Evolutionary conservation across 257 asterid genomes (phyloP).

Genomic region (Solanum raphanifolium): DNA sequence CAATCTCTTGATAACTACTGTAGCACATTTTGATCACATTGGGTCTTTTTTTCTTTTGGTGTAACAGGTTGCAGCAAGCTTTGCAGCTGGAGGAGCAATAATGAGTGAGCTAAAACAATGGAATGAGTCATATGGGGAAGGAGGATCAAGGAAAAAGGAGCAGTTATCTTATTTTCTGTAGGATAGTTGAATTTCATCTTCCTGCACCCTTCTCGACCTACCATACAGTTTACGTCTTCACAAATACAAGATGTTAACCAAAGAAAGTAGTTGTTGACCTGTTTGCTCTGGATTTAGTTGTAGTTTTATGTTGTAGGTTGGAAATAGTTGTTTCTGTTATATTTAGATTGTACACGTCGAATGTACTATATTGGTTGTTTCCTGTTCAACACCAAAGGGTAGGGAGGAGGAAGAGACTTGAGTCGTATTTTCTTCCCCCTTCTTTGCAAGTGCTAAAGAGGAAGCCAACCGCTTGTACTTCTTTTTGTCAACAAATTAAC

Average conservation of each 20-base stretch:
- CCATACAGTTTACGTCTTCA: neutral
- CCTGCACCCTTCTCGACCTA: neutral
- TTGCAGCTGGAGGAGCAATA: constrained; percentile 53
- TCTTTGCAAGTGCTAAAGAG: neutral
- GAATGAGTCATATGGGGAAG: constrained; percentile 68
- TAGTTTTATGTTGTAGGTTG: neutral
- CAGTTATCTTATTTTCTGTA: constrained; percentile 68
- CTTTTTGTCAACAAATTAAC: neutral
- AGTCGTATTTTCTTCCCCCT: neutral
- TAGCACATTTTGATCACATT: neutral
- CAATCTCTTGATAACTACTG: too few relatives aligned
- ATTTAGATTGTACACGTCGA: neutral
- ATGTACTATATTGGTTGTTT: neutral
- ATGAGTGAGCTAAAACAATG: constrained; percentile 69
- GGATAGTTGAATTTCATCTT: neutral
- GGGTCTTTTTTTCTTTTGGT: neutral
- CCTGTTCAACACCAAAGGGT: neutral
- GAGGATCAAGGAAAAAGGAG: constrained; percentile 80
- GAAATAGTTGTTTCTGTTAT: neutral
- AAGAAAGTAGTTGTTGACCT: neutral
- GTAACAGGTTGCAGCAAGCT: constrained; percentile 75
- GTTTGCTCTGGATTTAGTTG: neutral
- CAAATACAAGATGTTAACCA: neutral
- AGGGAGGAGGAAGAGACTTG: neutral
- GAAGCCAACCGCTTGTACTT: neutral